Evolutionary conservation across 805 yeast species (phyloP).

Genomic region (Jamesozyma lodderae): DNA sequence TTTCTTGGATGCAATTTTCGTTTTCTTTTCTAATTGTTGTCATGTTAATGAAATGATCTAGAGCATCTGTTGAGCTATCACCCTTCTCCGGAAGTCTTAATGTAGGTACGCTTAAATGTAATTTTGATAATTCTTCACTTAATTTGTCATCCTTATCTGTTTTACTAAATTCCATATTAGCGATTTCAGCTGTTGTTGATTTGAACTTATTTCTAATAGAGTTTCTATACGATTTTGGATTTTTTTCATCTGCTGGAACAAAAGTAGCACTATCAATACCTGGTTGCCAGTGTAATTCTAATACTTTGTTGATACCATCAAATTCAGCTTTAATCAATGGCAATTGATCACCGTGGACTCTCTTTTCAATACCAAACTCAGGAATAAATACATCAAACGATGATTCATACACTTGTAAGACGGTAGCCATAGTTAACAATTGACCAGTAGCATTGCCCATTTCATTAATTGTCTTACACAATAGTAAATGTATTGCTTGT

Average conservation of each 20-base stretch:
- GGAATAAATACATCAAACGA: slow-evolving; percentile 91
- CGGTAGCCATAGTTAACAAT: slow-evolving; percentile 73
- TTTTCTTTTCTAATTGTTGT: slow-evolving; percentile 55
- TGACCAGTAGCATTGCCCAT: slow-evolving; percentile 70
- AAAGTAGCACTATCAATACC: slow-evolving; percentile 89
- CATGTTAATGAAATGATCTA: slow-evolving; percentile 38
- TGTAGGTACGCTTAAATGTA: slow-evolving; percentile 45
- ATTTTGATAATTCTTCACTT: slow-evolving; percentile 37
- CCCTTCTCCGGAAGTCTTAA: slow-evolving; percentile 27
- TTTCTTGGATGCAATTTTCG: slow-evolving; percentile 64
- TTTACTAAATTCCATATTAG: slow-evolving; percentile 35
- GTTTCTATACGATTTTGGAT: slow-evolving; percentile 63
- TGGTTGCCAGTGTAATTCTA: slow-evolving; percentile 87
- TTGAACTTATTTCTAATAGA: slow-evolving; percentile 73
- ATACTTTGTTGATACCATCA: slow-evolving; percentile 52
- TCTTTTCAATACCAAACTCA: slow-evolving; percentile 87
- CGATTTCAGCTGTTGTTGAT: slow-evolving; percentile 64
- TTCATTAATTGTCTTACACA: slow-evolving; percentile 76
- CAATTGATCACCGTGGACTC: slow-evolving; percentile 95
- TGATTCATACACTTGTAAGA: slow-evolving; percentile 88
- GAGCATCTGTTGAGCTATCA: slow-evolving; percentile 39
- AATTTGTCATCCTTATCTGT: slow-evolving; percentile 33
- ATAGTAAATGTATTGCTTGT: slow-evolving; percentile 80
- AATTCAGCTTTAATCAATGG: slow-evolving; percentile 91
- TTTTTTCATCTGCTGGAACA: slow-evolving; percentile 82